Conservation (phyloP, 805 yeast genomes). For the Candida sonorensis region DNA sequence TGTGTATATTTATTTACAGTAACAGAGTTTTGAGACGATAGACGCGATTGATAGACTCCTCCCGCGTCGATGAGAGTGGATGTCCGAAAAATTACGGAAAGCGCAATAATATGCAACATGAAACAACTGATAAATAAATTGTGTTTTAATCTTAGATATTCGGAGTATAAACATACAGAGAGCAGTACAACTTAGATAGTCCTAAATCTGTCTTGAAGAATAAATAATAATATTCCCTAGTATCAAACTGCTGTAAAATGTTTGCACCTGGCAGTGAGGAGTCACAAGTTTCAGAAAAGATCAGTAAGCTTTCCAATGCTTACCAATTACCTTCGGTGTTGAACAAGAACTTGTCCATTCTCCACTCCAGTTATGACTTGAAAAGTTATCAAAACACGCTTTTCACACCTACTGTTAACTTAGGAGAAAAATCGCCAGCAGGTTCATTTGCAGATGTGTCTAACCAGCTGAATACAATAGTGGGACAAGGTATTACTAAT, state of each 20-base stretch:
- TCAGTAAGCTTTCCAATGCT: slow-evolving; percentile 14
- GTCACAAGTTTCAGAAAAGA: slow-evolving; percentile 9
- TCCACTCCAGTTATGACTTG: slow-evolving; percentile 12
- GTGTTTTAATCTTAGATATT: too few species aligned
- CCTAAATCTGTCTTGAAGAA: too few species aligned
- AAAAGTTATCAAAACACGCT: slow-evolving; percentile 19
- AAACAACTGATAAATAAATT: too few species aligned
- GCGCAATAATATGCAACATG: too few species aligned
- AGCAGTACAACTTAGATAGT: background rate
- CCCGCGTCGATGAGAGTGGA: too few species aligned
- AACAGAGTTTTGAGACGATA: too few species aligned
- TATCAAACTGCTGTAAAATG: slow-evolving; percentile 5
- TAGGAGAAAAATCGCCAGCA: slow-evolving; percentile 15
- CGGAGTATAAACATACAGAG: too few species aligned
- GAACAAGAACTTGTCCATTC: slow-evolving; percentile 9
- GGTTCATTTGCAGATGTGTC: slow-evolving; percentile 10
- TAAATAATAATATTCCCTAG: background rate
- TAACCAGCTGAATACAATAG: slow-evolving; percentile 15
- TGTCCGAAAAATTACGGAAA: too few species aligned
- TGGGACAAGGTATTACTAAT: slow-evolving; percentile 29
- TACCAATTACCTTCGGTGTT: slow-evolving; percentile 18
- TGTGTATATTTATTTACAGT: too few species aligned
- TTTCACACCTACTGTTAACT: slow-evolving; percentile 16
- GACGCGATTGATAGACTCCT: too few species aligned
- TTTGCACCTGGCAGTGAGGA: slow-evolving; percentile 11